phyloP scores from a whole-genome alignment of 257 asterid genomes.

The Capsicum pubescens region DNA sequence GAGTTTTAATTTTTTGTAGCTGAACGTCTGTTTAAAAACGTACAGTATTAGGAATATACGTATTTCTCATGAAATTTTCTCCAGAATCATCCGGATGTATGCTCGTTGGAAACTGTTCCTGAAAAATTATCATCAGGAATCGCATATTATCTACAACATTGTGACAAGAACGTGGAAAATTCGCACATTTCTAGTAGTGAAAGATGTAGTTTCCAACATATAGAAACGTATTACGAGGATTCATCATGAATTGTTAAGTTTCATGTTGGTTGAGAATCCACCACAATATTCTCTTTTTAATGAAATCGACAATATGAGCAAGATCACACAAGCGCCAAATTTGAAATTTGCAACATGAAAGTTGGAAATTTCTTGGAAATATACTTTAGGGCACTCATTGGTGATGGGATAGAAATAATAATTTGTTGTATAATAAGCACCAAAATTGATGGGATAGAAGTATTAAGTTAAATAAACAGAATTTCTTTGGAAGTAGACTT shows the following conservation, averaged over 20 bases:
- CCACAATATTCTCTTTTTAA: not conserved
- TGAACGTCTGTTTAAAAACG: too few species aligned
- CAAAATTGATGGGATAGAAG: not conserved
- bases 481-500: not conserved
- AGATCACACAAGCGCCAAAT: not conserved
- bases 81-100: not conserved
- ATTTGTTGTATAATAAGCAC: not conserved
- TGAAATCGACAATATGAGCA: not conserved
- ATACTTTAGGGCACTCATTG: not conserved
- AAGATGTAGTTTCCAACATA: not conserved
- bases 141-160: not conserved
- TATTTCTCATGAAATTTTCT: not conserved
- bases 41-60: not conserved
- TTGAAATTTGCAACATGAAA: not conserved
- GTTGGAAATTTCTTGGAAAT: constrained; percentile 6
- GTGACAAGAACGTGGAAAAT: not conserved
- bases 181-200: not conserved
- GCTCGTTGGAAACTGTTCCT: not conserved
- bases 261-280: not conserved
- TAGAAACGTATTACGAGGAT: too few species aligned
- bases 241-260: not conserved
- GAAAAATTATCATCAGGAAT: not conserved
- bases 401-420: not conserved
- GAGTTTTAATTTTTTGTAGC: too few species aligned
- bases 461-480: not conserved